Evolutionary conservation across 2,329 filamentous ascomycete species (phyloP), one percentile per base, ranked within the genome.

Genomic region (Daldinia sp.): DNA sequence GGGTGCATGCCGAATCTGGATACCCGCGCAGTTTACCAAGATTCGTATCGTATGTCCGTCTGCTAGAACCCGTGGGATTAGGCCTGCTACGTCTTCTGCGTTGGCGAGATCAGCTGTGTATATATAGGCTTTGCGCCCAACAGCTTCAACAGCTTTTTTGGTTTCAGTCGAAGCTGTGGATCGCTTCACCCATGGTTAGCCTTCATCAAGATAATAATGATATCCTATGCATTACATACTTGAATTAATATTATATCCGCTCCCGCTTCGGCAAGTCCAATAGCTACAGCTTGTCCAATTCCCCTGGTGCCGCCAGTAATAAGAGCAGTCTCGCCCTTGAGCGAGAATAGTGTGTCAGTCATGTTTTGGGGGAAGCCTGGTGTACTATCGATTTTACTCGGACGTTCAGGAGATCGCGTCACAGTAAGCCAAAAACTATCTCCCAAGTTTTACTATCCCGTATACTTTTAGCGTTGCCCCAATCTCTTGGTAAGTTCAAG

Each of bases 1-100:
- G 48, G 90, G 89, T 0, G 92, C 88, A 79, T 96, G 92, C 13
- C 93, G 86, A 69, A 89, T 86, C 80, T 97, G 94, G 77, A 97
- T 94, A 28, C 94, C 94, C 18, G 92, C 94, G 81, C 92, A 95
- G 82, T 94, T 97, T 74, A 97, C 82, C 6, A 97, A 87, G 76
- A 97, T 92, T 76, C 92, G 87, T 70, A 97, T 88, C 76, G 88
- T 77, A 77, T 89, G 85, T 55, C 86, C 87, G 75, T 90, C 88
- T 46, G 83, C 81, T n/a, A 92, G 82, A 63, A 94, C 79, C 20
- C 81, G 81, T 26, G 90, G 87, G 1, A 89, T 82, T 1, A 94
- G 84, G 0, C 81, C 79, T n/a, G 85, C 81, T 61, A 94, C 89
- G 23, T 88, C 87, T 20, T 81, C 75, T n/a, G 83, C 78, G 2